phyloP scores from a whole-genome alignment of 129 eudicot species.

The Dittrichia graveolens region DNA sequence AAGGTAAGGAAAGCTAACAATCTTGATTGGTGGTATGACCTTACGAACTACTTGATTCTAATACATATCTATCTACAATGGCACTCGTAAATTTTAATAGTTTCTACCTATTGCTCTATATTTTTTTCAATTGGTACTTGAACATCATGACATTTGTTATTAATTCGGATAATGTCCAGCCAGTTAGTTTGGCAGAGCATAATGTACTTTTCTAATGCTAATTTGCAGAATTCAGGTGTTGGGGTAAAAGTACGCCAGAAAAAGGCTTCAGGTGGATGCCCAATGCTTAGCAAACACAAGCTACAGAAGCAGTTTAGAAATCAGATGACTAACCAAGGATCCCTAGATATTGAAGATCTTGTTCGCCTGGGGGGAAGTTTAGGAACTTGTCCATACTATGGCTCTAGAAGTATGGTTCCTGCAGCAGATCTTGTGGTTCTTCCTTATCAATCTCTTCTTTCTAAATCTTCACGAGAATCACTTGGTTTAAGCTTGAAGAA shows the following conservation, averaged over 20 bases:
- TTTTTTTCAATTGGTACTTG: neutral
- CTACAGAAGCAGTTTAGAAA: constrained; percentile 61
- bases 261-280: constrained; percentile 80
- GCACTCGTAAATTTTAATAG: neutral
- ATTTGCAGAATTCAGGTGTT: constrained; percentile 57
- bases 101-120: neutral
- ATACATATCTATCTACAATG: constrained; percentile 1
- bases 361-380: constrained; percentile 68
- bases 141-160: neutral
- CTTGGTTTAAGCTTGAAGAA: constrained; percentile 82
- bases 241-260: constrained; percentile 56
- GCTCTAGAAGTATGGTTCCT: constrained; percentile 84
- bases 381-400: constrained; percentile 93
- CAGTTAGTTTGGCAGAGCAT: constrained; percentile 4
- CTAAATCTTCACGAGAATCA: constrained; percentile 93
- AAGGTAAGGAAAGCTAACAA: neutral
- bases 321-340: constrained; percentile 57
- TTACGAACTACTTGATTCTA: neutral
- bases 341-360: constrained; percentile 91
- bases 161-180: constrained; percentile 6
- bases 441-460: constrained; percentile 96
- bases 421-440: constrained; percentile 91
- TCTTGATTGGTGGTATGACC: neutral
- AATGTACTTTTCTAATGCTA: constrained; percentile 19
- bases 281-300: constrained; percentile 76